Percentiles rank a stretch among this genome's conserved stretches.
Conservation (phyloP, 768 basidiomycete genomes). For the Lentinus tigrinus region DNA sequence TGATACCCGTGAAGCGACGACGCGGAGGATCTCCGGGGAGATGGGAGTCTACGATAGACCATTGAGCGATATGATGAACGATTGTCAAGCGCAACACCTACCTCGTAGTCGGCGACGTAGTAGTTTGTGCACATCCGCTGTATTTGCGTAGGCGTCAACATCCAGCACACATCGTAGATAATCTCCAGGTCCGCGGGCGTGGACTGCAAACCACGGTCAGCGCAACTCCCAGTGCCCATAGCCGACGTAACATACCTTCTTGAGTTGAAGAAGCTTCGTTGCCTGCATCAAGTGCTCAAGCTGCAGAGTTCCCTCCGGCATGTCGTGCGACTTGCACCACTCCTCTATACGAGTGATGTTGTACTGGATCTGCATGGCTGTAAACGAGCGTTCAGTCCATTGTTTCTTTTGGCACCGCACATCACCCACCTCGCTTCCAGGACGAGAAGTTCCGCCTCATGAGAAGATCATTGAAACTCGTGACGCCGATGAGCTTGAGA, state of each 20-base stretch:
- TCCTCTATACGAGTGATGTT: constrained; percentile 97
- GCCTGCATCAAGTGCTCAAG: constrained; percentile 99
- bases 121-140: constrained; percentile 99
- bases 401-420: not conserved
- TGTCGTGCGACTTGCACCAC: constrained; percentile 99
- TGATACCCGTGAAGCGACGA: constrained; percentile 93
- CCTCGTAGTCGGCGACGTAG: constrained; percentile 99
- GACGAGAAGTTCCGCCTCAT: constrained; percentile 99
- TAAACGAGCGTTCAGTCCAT: not conserved
- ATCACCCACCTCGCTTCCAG: constrained; percentile 92
- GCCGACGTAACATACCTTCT: constrained; percentile 67
- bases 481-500: constrained; percentile 92
- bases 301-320: constrained; percentile 97
- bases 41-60: constrained; percentile 74
- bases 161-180: constrained; percentile 99
- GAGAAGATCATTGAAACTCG: constrained; percentile 95
- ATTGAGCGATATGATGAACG: not conserved
- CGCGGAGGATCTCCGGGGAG: constrained; percentile 93
- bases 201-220: constrained; percentile 50
- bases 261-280: constrained; percentile 94
- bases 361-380: constrained; percentile 99
- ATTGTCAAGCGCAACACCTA: constrained; percentile 31
- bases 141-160: constrained; percentile 98
- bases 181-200: constrained; percentile 96
- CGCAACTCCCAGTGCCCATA: too few species aligned